These are phyloP conservation scores for Cladosporium austrohemisphaericum DNA, from an alignment of 2,329 filamentous ascomycete species.

Conservation along the genomic window DNA sequence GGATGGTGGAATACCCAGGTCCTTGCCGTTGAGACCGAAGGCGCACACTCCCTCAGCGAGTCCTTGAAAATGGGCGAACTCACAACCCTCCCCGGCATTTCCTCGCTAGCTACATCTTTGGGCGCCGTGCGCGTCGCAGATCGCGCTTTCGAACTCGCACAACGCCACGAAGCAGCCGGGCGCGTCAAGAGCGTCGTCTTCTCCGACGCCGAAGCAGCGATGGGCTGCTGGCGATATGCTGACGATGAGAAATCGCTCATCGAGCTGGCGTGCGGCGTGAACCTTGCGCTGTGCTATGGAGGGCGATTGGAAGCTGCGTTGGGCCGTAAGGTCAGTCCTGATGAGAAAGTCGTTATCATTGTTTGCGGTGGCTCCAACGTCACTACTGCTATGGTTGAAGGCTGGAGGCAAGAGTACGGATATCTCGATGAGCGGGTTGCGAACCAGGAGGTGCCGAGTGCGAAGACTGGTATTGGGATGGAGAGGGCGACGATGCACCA, in stretches of 20 bases:
- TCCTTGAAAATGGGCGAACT: slow-evolving; percentile 52
- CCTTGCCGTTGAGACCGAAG: slow-evolving; percentile 71
- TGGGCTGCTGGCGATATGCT: slow-evolving; percentile 70
- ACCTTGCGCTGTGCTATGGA: slow-evolving; percentile 65
- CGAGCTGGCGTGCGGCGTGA: slow-evolving; percentile 81
- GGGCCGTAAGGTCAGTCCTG: slow-evolving; percentile 59
- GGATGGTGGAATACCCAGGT: slow-evolving; percentile 45
- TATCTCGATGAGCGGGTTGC: slow-evolving; percentile 20
- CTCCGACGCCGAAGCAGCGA: slow-evolving; percentile 72
- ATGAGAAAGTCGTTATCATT: slow-evolving; percentile 74
- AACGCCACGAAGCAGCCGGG: slow-evolving; percentile 34
- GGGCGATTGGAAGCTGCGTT: slow-evolving; percentile 56
- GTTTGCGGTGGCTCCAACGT: slow-evolving; percentile 69
- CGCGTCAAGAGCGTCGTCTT: slow-evolving; percentile 61
- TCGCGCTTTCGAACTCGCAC: slow-evolving; percentile 63
- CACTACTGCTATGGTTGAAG: slow-evolving; percentile 48
- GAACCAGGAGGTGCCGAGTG: slow-evolving; percentile 18
- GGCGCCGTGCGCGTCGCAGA: slow-evolving; percentile 69
- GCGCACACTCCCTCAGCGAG: slow-evolving; percentile 66
- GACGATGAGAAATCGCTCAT: slow-evolving; percentile 80
- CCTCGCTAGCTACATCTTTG: slow-evolving; percentile 69
- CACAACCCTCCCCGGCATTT: slow-evolving; percentile 65
- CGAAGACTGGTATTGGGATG: slow-evolving; percentile 14
- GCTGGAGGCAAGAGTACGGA: slow-evolving; percentile 44
- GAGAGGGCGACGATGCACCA: background rate